Evolutionary conservation across 805 yeast genomes (phyloP), one percentile per base, ranked within the genome.

Genomic region (Teunomyces atbi): DNA sequence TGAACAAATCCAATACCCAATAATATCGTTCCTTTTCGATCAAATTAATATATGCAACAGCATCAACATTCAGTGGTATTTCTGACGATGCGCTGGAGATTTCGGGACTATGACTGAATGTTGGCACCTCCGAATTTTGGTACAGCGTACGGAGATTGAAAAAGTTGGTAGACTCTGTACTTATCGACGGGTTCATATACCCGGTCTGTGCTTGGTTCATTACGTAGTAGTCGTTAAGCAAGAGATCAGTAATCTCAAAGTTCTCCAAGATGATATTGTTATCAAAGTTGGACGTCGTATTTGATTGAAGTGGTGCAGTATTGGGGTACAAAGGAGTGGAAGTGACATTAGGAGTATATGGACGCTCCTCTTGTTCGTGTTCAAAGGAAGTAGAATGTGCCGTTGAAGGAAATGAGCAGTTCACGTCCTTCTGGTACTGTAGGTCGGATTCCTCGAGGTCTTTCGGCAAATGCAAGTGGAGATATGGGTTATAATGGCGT

Each of bases 1-100:
- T 71, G 47, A 69, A 69, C 21, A 71, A 49, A 52, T 71, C 77
- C 16, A 71, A 53, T 7, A 71, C 38, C 74, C 74, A 69, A 51
- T 62, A 64, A 45, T 66, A 69, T 39, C 60, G 60, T 43, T 69
- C 69, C n/a, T 51, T 48, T 28, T 66, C 68, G n/a, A 69, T 49
- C 33, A 68, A 45, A 13, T 50, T 45, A 10, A 65, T 57, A 32
- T 60, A 62, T 13, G 36, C 35, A 7, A 54, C 51, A 2, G 56
- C 53, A 33, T 59, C 60, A 7, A 57, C 37, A n/a, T 54, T 52
- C 13, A 37, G 45, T 5, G 55, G 50, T 4, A 45, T 44, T 5
- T 47, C 49, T 8, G 42, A 13, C 10, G 30, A 16, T 13, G 30
- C 27, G 6, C 7, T 36, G 27, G 39, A 19, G 13, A 36, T 36